Evolutionary conservation across 1,284 basidiomycete genomes (phyloP).

Genomic region (Malassezia japonica): DNA sequence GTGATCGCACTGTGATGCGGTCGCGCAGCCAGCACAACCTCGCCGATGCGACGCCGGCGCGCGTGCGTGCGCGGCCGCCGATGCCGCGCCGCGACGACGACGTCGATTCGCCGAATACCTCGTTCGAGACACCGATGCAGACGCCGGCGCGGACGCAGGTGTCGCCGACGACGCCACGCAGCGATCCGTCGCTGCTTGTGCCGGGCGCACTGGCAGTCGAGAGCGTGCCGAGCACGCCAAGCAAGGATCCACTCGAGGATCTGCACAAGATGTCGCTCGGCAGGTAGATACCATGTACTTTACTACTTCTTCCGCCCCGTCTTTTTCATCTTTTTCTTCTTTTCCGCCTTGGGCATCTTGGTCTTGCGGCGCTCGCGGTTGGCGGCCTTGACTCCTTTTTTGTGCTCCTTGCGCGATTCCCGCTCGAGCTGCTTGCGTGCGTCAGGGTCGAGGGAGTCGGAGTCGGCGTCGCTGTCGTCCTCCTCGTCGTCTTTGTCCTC

Average conservation of each 20-base stretch:
- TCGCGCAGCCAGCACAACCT: constrained; percentile 8
- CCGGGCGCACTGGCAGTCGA: constrained; percentile 14
- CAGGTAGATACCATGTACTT: neutral
- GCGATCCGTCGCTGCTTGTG: neutral
- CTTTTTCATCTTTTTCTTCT: constrained; percentile 40
- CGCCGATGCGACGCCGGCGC: constrained; percentile 7
- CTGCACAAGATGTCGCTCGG: neutral
- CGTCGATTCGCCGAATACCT: neutral
- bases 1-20: constrained; percentile 11
- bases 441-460: constrained; percentile 5
- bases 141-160: neutral
- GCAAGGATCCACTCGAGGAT: neutral
- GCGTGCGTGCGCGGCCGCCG: neutral
- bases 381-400: constrained; percentile 31
- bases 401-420: constrained; percentile 27
- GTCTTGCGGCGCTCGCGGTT: constrained; percentile 39
- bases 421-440: constrained; percentile 18
- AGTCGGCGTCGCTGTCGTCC: constrained; percentile 7
- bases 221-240: constrained; percentile 5
- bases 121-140: neutral
- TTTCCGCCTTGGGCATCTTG: constrained; percentile 46
- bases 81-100: neutral
- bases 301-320: constrained; percentile 21
- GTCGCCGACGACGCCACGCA: neutral
- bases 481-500: constrained; percentile 4